These are phyloP conservation scores for Bipolaris oryzae DNA, from an alignment of 2,329 filamentous ascomycete species.

Conservation along the genomic window DNA sequence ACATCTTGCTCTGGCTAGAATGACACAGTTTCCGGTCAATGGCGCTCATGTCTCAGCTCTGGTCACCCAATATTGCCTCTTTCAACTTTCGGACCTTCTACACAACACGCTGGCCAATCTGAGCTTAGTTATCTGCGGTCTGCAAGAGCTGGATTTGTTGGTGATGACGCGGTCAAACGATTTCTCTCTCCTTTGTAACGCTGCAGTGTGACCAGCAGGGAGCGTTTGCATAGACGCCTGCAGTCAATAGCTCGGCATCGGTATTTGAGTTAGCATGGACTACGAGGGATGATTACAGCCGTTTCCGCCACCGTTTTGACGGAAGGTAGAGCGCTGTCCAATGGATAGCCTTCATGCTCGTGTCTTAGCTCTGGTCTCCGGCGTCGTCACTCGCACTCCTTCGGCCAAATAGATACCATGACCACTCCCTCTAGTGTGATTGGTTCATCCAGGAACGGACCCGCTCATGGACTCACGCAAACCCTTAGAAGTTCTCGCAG, in stretches of 20 bases:
- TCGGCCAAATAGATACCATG: conserved; percentile 4
- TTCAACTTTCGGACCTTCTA: conserved; percentile 6
- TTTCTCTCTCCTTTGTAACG: conserved; percentile 5
- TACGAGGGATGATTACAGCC: conserved; percentile 1
- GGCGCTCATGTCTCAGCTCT: conserved; percentile 7
- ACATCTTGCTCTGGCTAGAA: conserved; percentile 4
- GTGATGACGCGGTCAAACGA: neutral
- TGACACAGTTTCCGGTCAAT: conserved; percentile 3
- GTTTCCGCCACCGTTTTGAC: conserved; percentile 1
- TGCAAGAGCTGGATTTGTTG: neutral
- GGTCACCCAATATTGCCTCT: neutral
- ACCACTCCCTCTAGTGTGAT: conserved; percentile 9
- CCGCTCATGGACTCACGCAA: conserved; percentile 2
- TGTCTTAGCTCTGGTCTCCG: conserved; percentile 5
- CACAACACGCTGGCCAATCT: conserved; percentile 3
- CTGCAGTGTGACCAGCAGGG: conserved; percentile 5
- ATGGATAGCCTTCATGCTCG: conserved; percentile 9
- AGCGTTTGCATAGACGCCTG: conserved; percentile 8
- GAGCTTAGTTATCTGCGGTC: neutral
- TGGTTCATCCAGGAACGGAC: conserved; percentile 3
- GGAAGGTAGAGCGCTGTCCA: conserved; percentile 5
- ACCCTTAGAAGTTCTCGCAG: conserved; percentile 2
- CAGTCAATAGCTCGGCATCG: conserved; percentile 1
- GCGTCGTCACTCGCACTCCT: conserved; percentile 6
- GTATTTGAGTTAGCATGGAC: neutral